Base-by-base conservation (phyloP, 805 yeast species). In the Candida insectorum region DNA sequence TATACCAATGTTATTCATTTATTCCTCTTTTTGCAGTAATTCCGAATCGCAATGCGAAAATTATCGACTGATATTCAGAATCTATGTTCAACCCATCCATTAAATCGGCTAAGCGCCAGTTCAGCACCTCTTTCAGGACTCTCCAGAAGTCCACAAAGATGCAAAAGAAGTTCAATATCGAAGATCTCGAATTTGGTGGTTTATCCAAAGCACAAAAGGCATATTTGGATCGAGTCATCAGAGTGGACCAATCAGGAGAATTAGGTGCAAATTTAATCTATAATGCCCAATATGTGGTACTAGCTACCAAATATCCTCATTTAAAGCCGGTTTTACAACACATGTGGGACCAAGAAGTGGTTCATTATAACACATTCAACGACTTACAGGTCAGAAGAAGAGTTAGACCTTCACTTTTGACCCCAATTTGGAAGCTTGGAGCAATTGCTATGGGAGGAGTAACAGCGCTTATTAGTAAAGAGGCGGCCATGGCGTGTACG, bases 401-500 rank as follows among this genome's bases (percentile, higher is more conserved):
- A 31, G 95, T 89, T 1, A 75, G 98, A 48, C 98, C 98, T 3
- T 86, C 96, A 0, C 49, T 93, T 11, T 59, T 93, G 25, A 89
- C 97, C 0, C 98, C 98, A 1, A 49, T 86, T 1, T 93, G 98
- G 98, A 88, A 85, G 54, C 58, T 75, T 0, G 97, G 97, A 3
- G 97, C 98, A 0, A 69, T 83, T 31, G 79, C 80, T 0, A 69
- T 93, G 65, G 98, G 98, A 3, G 77, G 78, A 1, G 83, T 81
- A 1, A 93, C 97, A 0, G 97, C 96, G 0, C 48, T 84, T 34
- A 60, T 88, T 42, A 82, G 96, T 12, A 86, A 87, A 51, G 96
- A 91, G 54, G 97, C 96, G 2, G 97, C 98, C 2, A 93, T 93
- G 98, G 97, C 98, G 1, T 93, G 98, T 56, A 93, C 98, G 0